phyloP scores from a whole-genome alignment of 257 asterid genomes.

The Primulina eburnea region DNA sequence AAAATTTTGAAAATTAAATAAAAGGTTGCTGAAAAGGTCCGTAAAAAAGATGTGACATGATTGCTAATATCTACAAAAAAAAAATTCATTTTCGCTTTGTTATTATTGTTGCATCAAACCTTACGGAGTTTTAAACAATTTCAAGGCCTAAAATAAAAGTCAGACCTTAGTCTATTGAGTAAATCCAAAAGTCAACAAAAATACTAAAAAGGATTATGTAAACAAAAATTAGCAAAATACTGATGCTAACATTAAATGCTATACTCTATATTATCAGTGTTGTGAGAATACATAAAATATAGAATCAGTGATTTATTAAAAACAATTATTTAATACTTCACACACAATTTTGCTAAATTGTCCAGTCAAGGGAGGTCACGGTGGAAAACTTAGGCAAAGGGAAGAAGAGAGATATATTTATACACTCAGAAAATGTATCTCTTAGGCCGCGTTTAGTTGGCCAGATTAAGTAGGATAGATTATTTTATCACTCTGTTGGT shows the following conservation, averaged over 20 bases:
- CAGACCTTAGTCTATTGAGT: conserved; percentile 2
- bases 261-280: no score
- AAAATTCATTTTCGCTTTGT: neutral
- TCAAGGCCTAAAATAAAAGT: neutral
- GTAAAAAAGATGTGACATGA: neutral
- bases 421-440: neutral
- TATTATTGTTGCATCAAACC: neutral
- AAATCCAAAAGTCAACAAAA: conserved; percentile 5
- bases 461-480: no score
- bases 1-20: neutral
- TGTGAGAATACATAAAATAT: no score
- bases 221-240: neutral
- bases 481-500: no score
- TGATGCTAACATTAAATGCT: neutral
- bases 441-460: no score
- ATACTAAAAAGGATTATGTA: neutral
- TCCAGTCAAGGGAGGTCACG: neutral
- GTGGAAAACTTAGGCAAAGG: neutral
- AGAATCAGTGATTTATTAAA: no score
- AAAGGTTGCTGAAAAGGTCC: neutral
- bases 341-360: no score
- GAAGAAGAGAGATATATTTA: neutral
- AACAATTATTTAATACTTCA: no score
- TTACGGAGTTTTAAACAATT: conserved; percentile 14
- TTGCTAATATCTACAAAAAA: neutral